phyloP scores from a whole-genome alignment of 441 rosid species.

The Dalechampia spathulata region DNA sequence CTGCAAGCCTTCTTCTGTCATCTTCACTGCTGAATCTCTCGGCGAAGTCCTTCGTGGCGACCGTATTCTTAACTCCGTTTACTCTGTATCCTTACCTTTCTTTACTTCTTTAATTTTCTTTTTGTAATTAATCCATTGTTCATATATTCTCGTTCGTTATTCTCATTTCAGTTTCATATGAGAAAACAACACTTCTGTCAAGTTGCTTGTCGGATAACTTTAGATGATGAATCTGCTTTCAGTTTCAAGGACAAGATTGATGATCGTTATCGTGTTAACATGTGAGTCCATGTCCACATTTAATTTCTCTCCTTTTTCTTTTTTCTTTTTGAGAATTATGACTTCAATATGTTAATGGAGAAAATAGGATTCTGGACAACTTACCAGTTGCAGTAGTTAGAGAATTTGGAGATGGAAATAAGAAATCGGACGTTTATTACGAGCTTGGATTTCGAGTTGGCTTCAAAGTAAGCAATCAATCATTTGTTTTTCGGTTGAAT shows the following conservation, averaged over 20 bases:
- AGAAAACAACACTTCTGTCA: conserved; percentile 56
- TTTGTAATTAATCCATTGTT: neutral
- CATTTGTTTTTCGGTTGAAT: neutral
- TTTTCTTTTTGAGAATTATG: conserved; percentile 4
- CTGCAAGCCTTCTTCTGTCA: conserved; percentile 61
- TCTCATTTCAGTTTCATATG: conserved; percentile 53
- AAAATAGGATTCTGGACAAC: conserved; percentile 77
- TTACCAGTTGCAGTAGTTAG: conserved; percentile 74
- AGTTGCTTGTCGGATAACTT: conserved; percentile 42
- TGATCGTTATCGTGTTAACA: conserved; percentile 76
- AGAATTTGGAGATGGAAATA: neutral
- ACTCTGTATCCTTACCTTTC: conserved; percentile 36
- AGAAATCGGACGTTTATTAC: conserved; percentile 59
- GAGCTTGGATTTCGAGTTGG: conserved; percentile 84
- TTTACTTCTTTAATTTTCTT: neutral
- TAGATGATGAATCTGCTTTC: conserved; percentile 49
- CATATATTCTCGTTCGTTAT: neutral
- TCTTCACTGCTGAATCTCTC: conserved; percentile 72
- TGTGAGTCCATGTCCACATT: conserved; percentile 26
- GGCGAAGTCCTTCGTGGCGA: conserved; percentile 94
- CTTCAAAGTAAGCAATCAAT: conserved; percentile 46
- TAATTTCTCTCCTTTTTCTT: neutral
- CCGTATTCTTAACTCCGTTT: conserved; percentile 82
- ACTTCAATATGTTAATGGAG: no score
- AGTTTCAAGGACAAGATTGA: conserved; percentile 78